A percentile compares a stretch with the other conserved stretches of the same genome.
Evolutionary conservation across 257 asterid species (phyloP).

Genomic region (Nicotiana knightiana): DNA sequence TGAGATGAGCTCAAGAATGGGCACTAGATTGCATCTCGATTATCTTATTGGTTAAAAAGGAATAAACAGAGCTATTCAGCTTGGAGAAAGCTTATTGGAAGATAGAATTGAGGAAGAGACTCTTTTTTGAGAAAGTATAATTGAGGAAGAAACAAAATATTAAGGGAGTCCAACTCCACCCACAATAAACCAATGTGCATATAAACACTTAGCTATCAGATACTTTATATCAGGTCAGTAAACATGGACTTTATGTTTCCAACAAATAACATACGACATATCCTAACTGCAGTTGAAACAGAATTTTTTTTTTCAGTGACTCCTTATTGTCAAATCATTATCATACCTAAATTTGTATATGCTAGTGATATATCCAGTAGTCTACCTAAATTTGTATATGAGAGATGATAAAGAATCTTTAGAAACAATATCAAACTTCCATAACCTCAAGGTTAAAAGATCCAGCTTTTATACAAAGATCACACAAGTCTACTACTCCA

Average conservation of each 20-base stretch:
- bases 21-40: background rate
- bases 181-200: no score
- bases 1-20: background rate
- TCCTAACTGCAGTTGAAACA: background rate
- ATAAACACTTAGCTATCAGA: no score
- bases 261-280: background rate
- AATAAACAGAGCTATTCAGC: background rate
- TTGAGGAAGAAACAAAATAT: no score
- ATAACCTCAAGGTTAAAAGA: background rate
- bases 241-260: no score
- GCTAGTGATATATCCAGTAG: no score
- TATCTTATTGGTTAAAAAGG: background rate
- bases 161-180: no score
- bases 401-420: background rate
- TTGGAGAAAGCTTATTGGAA: background rate
- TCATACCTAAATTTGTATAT: no score
- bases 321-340: no score
- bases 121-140: no score
- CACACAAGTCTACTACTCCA: background rate
- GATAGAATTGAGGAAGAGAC: background rate
- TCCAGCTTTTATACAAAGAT: background rate
- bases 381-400: background rate
- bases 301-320: no score
- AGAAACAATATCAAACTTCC: background rate
- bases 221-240: no score